phyloP scores from a whole-genome alignment of 192 early-diverging fungal species.

The Mortierella antarctica region DNA sequence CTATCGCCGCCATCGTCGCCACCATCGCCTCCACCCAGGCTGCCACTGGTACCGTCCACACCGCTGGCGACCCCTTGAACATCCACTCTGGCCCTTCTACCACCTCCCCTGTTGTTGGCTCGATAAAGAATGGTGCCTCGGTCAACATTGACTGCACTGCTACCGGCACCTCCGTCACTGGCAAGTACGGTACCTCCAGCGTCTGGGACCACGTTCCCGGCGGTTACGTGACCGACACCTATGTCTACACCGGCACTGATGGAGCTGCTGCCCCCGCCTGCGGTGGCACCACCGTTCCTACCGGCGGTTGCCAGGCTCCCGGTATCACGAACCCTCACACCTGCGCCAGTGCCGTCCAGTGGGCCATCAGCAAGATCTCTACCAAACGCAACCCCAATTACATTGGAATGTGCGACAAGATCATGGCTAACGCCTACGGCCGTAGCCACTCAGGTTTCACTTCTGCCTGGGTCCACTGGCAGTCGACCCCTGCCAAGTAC shows the following conservation, averaged over 20 bases:
- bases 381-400: neutral
- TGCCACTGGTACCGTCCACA: constrained; percentile 7
- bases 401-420: constrained; percentile 16
- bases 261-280: constrained; percentile 10
- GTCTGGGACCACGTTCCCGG: constrained; percentile 9
- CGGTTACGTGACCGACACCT: constrained; percentile 14
- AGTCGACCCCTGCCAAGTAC: neutral
- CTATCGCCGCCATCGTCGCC: neutral
- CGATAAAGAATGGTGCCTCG: neutral
- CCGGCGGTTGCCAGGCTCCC: constrained; percentile 1
- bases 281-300: neutral
- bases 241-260: constrained; percentile 18
- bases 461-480: constrained; percentile 7
- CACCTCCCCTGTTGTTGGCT: constrained; percentile 1
- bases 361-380: neutral
- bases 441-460: constrained; percentile 5
- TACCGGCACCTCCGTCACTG: constrained; percentile 6
- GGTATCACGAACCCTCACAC: constrained; percentile 7
- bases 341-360: constrained; percentile 2
- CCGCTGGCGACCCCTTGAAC: constrained; percentile 4
- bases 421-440: constrained; percentile 12
- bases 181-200: constrained; percentile 11
- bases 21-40: constrained; percentile 8
- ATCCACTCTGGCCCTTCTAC: constrained; percentile 13
- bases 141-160: constrained; percentile 14